Conservation (phyloP, 345 rosid genomes). For the Eucalyptus marginata region DNA sequence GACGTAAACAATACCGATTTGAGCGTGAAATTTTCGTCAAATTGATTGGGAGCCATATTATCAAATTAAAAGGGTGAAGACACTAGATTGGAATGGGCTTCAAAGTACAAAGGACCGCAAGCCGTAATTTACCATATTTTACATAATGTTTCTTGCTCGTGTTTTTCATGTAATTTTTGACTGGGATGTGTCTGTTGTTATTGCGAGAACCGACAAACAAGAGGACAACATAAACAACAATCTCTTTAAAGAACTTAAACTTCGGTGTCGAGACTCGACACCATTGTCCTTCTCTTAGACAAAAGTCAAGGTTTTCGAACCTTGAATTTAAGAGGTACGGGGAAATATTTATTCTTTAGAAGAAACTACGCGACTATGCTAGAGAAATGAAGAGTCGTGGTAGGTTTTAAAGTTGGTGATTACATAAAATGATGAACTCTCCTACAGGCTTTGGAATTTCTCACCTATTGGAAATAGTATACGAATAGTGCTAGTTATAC, state of each 20-base stretch:
- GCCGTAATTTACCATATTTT: neutral
- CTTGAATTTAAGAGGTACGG: neutral
- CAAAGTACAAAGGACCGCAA: neutral
- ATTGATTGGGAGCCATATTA: neutral
- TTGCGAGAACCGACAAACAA: neutral
- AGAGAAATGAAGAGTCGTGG: neutral
- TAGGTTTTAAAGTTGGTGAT: neutral
- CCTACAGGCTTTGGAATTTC: neutral
- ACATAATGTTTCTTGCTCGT: neutral
- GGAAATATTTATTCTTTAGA: neutral
- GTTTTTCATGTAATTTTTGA: neutral
- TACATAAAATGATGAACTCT: neutral
- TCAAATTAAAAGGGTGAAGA: neutral
- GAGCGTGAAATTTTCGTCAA: neutral
- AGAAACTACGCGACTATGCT: neutral
- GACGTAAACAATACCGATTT: neutral
- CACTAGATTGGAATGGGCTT: neutral
- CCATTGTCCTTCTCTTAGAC: neutral
- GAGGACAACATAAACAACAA: neutral
- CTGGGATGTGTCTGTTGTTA: neutral
- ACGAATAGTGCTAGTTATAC: neutral
- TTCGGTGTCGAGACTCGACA: neutral
- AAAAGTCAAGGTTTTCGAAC: neutral
- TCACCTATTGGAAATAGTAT: neutral
- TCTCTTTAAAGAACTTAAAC: neutral